Percentiles rank a stretch among this genome's conserved stretches.
phyloP scores from a whole-genome alignment of 2,329 filamentous ascomycete genomes.

The Westerdykella ornata region DNA sequence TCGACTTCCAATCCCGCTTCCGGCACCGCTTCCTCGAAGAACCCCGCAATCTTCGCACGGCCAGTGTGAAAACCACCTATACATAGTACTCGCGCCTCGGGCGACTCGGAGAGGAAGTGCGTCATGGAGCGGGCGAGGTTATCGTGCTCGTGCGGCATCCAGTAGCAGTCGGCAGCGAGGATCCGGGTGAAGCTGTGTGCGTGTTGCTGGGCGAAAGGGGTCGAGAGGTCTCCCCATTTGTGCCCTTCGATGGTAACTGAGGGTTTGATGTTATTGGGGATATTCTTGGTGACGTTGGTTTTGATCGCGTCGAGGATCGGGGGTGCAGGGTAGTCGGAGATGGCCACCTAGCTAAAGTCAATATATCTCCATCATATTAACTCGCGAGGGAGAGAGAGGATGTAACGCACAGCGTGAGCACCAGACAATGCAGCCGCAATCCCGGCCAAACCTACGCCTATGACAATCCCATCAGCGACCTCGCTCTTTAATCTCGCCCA shows the following conservation, averaged over 20 bases:
- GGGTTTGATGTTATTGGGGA: slow-evolving; percentile 33
- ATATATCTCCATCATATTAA: neutral
- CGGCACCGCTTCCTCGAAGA: slow-evolving; percentile 53
- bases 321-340: slow-evolving; percentile 62
- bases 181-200: slow-evolving; percentile 52
- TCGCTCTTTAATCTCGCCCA: slow-evolving; percentile 9
- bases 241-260: slow-evolving; percentile 52
- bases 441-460: slow-evolving; percentile 43
- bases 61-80: slow-evolving; percentile 69
- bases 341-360: slow-evolving; percentile 41
- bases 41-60: slow-evolving; percentile 56
- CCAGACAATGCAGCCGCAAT: slow-evolving; percentile 43
- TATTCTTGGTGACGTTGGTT: slow-evolving; percentile 52
- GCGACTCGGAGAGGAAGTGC: slow-evolving; percentile 50
- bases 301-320: slow-evolving; percentile 54
- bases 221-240: slow-evolving; percentile 54
- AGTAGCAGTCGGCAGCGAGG: slow-evolving; percentile 66
- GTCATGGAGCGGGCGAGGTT: slow-evolving; percentile 57
- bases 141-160: slow-evolving; percentile 68
- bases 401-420: slow-evolving; percentile 34
- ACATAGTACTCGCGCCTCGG: slow-evolving; percentile 53
- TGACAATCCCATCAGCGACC: slow-evolving; percentile 20
- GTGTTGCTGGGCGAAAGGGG: slow-evolving; percentile 35
- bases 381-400: neutral
- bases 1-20: slow-evolving; percentile 52